Conservation (phyloP, 371 early-diverging fungal genomes). For the Apophysomyces ossiformis region DNA sequence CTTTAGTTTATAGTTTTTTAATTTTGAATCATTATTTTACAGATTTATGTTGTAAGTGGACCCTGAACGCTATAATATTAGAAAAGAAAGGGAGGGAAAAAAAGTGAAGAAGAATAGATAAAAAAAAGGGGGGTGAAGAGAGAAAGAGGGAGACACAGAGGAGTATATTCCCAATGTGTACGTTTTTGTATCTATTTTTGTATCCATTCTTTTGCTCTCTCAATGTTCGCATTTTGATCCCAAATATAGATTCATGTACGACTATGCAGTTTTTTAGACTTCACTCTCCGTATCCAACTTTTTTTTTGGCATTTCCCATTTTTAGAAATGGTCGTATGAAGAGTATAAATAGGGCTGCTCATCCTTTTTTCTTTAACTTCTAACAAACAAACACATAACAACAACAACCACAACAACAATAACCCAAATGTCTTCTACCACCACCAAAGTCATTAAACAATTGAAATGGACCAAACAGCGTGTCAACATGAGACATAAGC, state of each 20-base stretch:
- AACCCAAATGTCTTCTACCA: background rate
- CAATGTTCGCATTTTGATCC: background rate
- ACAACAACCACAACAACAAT: background rate
- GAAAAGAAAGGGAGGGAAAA: too few species aligned
- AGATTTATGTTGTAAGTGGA: too few species aligned
- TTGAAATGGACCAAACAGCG: constrained; percentile 3
- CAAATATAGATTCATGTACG: constrained; percentile 3
- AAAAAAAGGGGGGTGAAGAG: too few species aligned
- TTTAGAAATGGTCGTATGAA: background rate
- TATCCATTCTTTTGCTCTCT: too few species aligned
- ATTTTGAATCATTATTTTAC: too few species aligned
- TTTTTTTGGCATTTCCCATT: background rate
- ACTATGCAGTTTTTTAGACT: background rate
- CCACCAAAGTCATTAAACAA: background rate
- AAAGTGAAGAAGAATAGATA: too few species aligned
- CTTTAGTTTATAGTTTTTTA: too few species aligned
- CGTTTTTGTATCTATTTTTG: too few species aligned
- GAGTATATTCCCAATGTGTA: too few species aligned
- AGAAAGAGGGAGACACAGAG: too few species aligned
- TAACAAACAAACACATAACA: background rate
- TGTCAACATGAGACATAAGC: background rate
- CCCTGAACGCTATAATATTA: too few species aligned
- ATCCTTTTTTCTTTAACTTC: background rate
- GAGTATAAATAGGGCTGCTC: constrained; percentile 3
- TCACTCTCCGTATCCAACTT: background rate